phyloP scores from a whole-genome alignment of 116 monocot genomes.

The Papilionanthe hybrid region DNA sequence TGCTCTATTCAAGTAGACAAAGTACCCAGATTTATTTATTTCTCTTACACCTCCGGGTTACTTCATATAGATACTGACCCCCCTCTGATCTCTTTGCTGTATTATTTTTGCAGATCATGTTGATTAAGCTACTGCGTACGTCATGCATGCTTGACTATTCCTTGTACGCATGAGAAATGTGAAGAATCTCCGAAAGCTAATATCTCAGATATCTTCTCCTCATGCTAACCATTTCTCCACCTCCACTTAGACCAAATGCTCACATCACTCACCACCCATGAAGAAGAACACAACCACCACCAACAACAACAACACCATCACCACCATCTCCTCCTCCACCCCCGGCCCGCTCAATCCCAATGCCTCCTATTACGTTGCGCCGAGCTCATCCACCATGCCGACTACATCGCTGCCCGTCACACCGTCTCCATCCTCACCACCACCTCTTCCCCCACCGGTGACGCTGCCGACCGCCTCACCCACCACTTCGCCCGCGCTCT shows the following conservation, averaged over 20 bases:
- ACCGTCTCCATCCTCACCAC: conserved; percentile 38
- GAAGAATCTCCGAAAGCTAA: not conserved
- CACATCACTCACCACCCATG: conserved; percentile 48
- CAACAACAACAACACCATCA: not conserved
- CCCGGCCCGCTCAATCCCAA: conserved; percentile 16
- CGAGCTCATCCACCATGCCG: conserved; percentile 42
- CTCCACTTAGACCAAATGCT: conserved; percentile 38
- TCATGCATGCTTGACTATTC: conserved; percentile 43
- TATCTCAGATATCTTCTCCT: too few species aligned
- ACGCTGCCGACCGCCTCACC: conserved; percentile 54
- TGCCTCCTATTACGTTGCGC: conserved; percentile 59
- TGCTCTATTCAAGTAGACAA: not conserved
- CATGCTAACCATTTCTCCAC: not conserved
- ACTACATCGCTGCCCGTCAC: conserved; percentile 43
- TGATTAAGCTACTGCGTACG: conserved; percentile 45
- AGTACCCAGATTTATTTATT: not conserved
- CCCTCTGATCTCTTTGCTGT: too few species aligned
- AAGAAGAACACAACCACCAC: conserved; percentile 33
- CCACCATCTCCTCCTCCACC: conserved; percentile 11
- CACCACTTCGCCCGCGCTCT: conserved; percentile 68
- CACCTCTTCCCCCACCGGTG: conserved; percentile 48
- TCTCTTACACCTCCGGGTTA: conserved; percentile 1
- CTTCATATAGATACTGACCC: not conserved
- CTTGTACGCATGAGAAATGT: conserved; percentile 40
- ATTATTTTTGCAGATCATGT: conserved; percentile 74